Evolutionary conservation across 2,329 filamentous ascomycete genomes (phyloP), one percentile per base, ranked within the genome.

Genomic region (Akanthomyces uredinophilus): DNA sequence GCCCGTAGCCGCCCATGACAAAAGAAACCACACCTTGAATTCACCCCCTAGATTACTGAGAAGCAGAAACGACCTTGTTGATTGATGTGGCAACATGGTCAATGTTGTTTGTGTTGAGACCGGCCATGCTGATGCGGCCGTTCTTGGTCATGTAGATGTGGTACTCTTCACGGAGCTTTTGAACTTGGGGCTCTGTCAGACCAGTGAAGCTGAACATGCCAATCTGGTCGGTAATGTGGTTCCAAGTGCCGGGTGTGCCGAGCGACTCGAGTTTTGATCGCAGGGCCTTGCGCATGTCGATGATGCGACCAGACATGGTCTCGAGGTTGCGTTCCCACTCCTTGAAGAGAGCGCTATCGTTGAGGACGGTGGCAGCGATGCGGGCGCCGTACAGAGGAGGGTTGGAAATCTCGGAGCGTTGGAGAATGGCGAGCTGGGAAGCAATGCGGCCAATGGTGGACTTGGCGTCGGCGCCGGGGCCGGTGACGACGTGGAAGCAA

Each of bases 131-230:
- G 77, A 98, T 96, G 54, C 95, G 89, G 24, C 95, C 95, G 72
- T 99, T 99, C 85, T 97, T 97, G 67, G 94, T 98, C 85, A 94
- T 93, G 79, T 95, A 95, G 60, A 95, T 82, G 74, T 95, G 91
- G 64, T 81, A 85, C 56, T 90, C 84, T 64, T 86, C 81, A 58
- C 88, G 83, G 65, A 95, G 78, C 77, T 85, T 87, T 68, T 83
- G 68, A 8, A 94, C 91, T 73, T 95, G 91, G 65, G 84, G 73
- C 78, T 92, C 89, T 14, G 75, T 84, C 73, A 96, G 77, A 14
- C 91, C 91, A 1, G 91, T 96, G 75, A 96, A 99, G 75, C 89
- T 94, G 80, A 99, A 99, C 95, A 99, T 99, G 79, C 95, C 95
- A 73, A 99, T 99, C 83, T 99, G 95, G 70, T 96, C 91, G 18